Percentiles rank a stretch among this genome's conserved stretches.
These are phyloP conservation scores for Mychonastes homosphaera DNA, from an alignment of 139 green algal genomes.

Conservation along the genomic window DNA sequence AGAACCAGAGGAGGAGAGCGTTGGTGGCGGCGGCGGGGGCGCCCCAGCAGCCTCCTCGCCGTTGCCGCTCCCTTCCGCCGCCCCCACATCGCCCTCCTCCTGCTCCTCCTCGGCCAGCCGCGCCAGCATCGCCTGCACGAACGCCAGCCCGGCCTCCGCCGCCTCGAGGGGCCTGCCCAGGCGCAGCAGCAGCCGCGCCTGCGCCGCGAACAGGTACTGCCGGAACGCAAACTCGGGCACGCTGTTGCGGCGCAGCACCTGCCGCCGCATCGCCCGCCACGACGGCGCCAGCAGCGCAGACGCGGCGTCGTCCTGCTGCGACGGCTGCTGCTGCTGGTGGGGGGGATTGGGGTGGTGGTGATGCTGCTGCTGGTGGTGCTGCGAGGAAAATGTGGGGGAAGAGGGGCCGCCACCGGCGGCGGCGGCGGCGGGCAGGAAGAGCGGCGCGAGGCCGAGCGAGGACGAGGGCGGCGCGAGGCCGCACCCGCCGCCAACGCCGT, in stretches of 20 bases:
- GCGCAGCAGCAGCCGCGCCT: constrained; percentile 33
- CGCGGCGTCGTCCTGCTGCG: constrained; percentile 37
- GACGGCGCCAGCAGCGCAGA: constrained; percentile 35
- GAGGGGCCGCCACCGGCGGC: too few species aligned
- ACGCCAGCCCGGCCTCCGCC: constrained; percentile 53
- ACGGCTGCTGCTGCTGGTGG: too few species aligned
- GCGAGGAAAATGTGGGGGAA: too few species aligned
- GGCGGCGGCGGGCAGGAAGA: too few species aligned
- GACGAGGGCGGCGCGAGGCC: too few species aligned
- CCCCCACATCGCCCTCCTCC: constrained; percentile 29
- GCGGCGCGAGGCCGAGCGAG: too few species aligned
- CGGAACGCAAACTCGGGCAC: constrained; percentile 65
- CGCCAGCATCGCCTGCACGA: constrained; percentile 37
- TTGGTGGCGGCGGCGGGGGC: not conserved
- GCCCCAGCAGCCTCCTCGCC: not conserved
- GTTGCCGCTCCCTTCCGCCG: not conserved
- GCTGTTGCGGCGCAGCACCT: constrained; percentile 28
- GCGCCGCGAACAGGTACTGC: constrained; percentile 80
- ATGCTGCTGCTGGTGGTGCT: too few species aligned
- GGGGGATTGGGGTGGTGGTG: too few species aligned
- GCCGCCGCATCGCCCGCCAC: constrained; percentile 36
- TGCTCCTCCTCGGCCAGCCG: constrained; percentile 31
- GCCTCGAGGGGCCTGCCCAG: constrained; percentile 41
- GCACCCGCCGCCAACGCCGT: too few species aligned
- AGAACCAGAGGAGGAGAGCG: not conserved